Percentiles rank a stretch among this genome's conserved stretches.
Conservation (phyloP, 305 asterid species). For the Fraxinus sp. region DNA sequence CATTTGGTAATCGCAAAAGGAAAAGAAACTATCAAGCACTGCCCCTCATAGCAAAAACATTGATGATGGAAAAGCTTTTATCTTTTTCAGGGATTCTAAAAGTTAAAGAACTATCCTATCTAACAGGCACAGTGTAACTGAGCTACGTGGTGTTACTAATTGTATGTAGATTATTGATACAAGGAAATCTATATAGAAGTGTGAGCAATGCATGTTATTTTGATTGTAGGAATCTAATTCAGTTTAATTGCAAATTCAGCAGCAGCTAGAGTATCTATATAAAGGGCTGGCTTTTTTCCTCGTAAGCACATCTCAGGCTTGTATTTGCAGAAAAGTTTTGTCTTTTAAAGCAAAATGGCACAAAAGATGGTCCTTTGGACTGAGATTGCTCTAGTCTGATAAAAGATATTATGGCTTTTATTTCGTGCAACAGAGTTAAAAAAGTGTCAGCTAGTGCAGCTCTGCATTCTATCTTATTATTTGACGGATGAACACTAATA, state of each 20-base stretch:
- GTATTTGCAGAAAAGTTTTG: not conserved
- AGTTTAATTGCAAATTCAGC: not conserved
- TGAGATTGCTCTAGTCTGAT: not conserved
- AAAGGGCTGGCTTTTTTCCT: not conserved
- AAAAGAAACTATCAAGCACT: slow-evolving; percentile 9
- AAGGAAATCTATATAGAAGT: not conserved
- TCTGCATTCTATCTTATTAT: not conserved
- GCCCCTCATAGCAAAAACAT: slow-evolving; percentile 15
- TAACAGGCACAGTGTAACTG: not conserved
- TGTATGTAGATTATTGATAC: slow-evolving; percentile 1
- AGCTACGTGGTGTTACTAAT: not conserved
- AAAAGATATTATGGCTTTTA: not conserved
- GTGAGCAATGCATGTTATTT: not conserved
- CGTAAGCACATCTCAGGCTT: not conserved
- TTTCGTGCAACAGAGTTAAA: not conserved
- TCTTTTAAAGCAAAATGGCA: not conserved
- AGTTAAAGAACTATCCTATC: not conserved
- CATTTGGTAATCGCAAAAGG: not conserved
- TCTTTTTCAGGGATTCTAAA: slow-evolving; percentile 3
- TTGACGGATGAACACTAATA: not conserved
- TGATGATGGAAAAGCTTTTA: not conserved
- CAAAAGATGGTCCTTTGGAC: not conserved
- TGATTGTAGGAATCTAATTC: not conserved
- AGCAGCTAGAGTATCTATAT: not conserved
- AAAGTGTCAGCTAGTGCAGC: slow-evolving; percentile 6